Base-by-base conservation (phyloP, 1,284 basidiomycete species). In the Somion occarium region DNA sequence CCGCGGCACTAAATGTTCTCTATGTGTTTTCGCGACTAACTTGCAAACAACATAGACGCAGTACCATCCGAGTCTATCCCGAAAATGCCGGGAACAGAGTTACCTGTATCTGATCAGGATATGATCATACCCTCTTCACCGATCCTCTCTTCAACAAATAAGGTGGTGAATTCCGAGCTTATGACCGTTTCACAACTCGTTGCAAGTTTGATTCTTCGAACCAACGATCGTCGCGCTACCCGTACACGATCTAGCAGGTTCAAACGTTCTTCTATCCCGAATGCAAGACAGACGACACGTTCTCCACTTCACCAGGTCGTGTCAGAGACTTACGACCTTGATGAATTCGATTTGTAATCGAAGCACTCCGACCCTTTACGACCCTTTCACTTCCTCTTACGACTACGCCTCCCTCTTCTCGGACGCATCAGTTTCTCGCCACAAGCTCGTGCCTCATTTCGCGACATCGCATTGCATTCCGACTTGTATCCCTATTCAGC, bases 141-240 rank as follows among this genome's bases (percentile, higher is more conserved):
- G n/a, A 37, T 11, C 9, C 11, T n/a, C 34, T n/a, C 34, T 11
- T 37, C 34, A 11, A 37, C n/a, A 37, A 37, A 43, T 22, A 43
- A 22, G 15, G 20, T 9, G 5, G 39, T 18, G 39, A 19, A 7
- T n/a, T n/a, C n/a, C 4, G 59, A 59, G 23, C 49, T 64, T 11
- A 54, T 68, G 19, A 56, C 64, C 3, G 61, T 67, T 51, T 59
- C 67, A 23, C 66, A 68, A 47, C 62, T 70, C 48, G 65, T 69
- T 25, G 69, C 69, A 15, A 57, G 62, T 5, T 62, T 69, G 41
- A 67, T 61, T 15, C 56, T 70, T 53, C 67, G 67, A 27, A 57
- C 64, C 42, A 62, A 63, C 22, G 67, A 68, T 26, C 68, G 67
- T 44, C 39, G 57, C 4, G 43, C 61, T 2, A 53, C 55, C 2